Conservation (phyloP, 139 green algal species). For the Coccomyxa sp. region DNA sequence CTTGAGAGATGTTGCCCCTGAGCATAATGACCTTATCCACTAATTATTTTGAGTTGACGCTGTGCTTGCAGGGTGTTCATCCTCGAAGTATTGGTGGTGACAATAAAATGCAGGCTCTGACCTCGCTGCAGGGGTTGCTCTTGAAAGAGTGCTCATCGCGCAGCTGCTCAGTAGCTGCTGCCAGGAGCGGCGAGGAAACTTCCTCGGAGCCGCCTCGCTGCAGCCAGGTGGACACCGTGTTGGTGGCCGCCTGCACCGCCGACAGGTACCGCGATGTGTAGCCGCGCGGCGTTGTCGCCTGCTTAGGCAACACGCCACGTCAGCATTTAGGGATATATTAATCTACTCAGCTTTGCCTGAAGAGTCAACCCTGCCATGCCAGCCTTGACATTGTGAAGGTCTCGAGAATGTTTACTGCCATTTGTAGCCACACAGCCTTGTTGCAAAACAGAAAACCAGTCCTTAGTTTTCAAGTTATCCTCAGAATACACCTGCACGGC, state of each 20-base stretch:
- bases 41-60: no score
- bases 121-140: no score
- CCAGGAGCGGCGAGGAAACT: not conserved
- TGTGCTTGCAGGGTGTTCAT: no score
- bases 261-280: not conserved
- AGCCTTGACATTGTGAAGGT: not conserved
- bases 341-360: not conserved
- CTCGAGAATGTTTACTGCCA: not conserved
- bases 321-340: not conserved
- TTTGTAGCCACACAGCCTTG: not conserved
- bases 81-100: no score
- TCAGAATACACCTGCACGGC: no score
- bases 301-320: not conserved
- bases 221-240: not conserved
- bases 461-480: no score
- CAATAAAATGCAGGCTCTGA: no score
- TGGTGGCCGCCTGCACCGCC: not conserved
- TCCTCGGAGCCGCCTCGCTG: not conserved
- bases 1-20: no score
- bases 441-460: not conserved
- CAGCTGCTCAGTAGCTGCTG: not conserved
- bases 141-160: not conserved
- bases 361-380: no score
- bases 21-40: no score
- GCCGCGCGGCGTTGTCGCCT: not conserved